Evolutionary conservation across 2,329 filamentous ascomycete genomes (phyloP), one percentile per base, ranked within the genome.

Genomic region (Amesomyces nigricolor): DNA sequence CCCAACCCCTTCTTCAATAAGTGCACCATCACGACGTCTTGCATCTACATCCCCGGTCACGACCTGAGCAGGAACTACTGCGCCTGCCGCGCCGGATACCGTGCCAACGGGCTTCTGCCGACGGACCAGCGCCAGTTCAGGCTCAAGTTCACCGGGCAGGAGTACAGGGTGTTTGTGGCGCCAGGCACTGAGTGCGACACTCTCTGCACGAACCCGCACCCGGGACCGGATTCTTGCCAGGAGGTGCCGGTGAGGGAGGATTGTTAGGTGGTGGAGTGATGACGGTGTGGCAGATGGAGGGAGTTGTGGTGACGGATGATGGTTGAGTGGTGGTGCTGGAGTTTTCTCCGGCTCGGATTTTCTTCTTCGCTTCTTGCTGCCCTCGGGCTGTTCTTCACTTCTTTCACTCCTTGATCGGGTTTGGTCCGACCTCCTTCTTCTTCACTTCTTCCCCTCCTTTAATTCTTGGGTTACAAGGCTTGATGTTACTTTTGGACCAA

Each of bases 1-100:
- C 59, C 59, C 8, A 61, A 57, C 49, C 59, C 59, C 19, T 57
- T 59, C 52, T 57, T 56, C 57, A 61, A 61, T 52, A 56, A 56
- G 57, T 61, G 59, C 54, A 54, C 51, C 51, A 57, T 61, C 57
- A 61, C 59, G 11, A 61, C 59, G 9, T 59, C 54, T 4, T 61
- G 59, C 54, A 57, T 61, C 47, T 14, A n/a, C 2, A 45, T 54
- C 3, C 52, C 55, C 5, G 39, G 47, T 43, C 39, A 47, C 32
- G 32, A 35, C 32, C 11, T 35, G 32, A 35, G 11, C 19, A 55
- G 32, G 49, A 16, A 53, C 45, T 61, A 57, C 44, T 61, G 59
- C 38, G 59, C 59, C 29, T 61, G 59, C 50, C 57, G 59, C 26
- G 57, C 59, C 3, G 59, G 59, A 0, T 61, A 57, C 47, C 53